These are phyloP conservation scores for Globisporangium abappressorium DNA, from an alignment of 352 stramenopile species.

Conservation along the genomic window DNA sequence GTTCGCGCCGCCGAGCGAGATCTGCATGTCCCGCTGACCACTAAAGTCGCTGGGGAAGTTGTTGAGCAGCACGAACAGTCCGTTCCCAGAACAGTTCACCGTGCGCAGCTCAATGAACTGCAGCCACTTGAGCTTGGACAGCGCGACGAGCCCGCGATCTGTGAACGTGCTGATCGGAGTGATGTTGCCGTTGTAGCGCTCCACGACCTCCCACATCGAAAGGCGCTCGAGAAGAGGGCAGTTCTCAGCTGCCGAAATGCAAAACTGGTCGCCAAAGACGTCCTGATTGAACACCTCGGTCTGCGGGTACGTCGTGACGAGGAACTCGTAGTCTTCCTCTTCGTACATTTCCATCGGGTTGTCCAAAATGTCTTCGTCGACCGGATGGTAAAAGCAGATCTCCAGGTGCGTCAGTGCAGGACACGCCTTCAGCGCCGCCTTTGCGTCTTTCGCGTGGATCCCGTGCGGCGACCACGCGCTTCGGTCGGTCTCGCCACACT, in stretches of 20 bases:
- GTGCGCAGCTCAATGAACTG: constrained; percentile 26
- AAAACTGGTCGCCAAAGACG: constrained; percentile 45
- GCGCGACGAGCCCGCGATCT: constrained; percentile 24
- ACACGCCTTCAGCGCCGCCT: constrained; percentile 29
- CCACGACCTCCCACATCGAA: constrained; percentile 25
- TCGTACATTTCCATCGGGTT: constrained; percentile 22
- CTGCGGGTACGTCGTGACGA: constrained; percentile 21
- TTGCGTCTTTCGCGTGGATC: constrained; percentile 25
- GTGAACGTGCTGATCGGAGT: constrained; percentile 33
- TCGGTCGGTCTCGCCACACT: neutral
- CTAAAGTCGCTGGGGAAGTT: constrained; percentile 19
- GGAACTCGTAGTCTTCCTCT: constrained; percentile 23
- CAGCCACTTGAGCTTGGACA: constrained; percentile 31
- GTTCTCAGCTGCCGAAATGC: constrained; percentile 13
- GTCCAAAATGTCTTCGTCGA: constrained; percentile 27
- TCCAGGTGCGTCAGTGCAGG: constrained; percentile 32
- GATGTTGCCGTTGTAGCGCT: constrained; percentile 22
- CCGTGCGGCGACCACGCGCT: constrained; percentile 21
- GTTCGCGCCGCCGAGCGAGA: constrained; percentile 17
- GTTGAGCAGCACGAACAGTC: constrained; percentile 37
- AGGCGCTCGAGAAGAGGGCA: constrained; percentile 33
- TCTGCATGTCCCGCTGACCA: constrained; percentile 30
- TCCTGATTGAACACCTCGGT: constrained; percentile 28
- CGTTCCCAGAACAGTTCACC: constrained; percentile 32
- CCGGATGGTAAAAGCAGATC: constrained; percentile 35